These are phyloP conservation scores for Aspergillus spinulosporus DNA, from an alignment of 2,329 filamentous ascomycete species.

Conservation along the genomic window DNA sequence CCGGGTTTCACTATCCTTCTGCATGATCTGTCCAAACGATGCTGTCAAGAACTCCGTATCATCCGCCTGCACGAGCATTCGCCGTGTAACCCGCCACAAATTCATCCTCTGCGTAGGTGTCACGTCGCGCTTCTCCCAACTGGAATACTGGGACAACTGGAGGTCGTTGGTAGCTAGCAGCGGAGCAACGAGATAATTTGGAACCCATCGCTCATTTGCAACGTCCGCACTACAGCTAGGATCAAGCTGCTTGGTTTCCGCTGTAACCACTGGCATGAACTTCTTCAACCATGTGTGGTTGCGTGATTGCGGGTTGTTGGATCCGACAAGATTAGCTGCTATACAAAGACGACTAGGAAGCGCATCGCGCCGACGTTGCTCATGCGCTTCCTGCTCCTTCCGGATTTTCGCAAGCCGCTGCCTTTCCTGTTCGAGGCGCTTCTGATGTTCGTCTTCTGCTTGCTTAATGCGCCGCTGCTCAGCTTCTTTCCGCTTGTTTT, in stretches of 20 bases:
- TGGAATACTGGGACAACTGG: constrained; percentile 49
- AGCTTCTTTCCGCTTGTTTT: constrained; percentile 44
- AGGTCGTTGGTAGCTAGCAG: constrained; percentile 52
- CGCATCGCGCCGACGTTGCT: constrained; percentile 48
- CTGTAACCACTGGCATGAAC: constrained; percentile 50
- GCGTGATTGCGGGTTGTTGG: constrained; percentile 44
- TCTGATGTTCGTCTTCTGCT: constrained; percentile 49
- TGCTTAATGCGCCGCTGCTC: constrained; percentile 46
- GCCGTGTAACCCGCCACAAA: constrained; percentile 50
- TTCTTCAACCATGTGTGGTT: constrained; percentile 46
- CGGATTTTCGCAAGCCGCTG: constrained; percentile 45
- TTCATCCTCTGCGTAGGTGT: constrained; percentile 47
- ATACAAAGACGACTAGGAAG: constrained; percentile 48
- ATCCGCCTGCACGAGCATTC: constrained; percentile 47
- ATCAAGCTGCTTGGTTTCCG: constrained; percentile 46
- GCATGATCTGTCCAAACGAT: constrained; percentile 41
- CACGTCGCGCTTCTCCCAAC: constrained; percentile 49
- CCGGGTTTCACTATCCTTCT: constrained; percentile 45
- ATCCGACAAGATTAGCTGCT: constrained; percentile 47
- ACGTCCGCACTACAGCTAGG: constrained; percentile 37
- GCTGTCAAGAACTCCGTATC: constrained; percentile 39
- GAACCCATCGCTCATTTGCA: constrained; percentile 50
- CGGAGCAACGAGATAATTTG: constrained; percentile 51
- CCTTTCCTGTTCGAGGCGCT: constrained; percentile 45
- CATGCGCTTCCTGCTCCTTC: constrained; percentile 48